These are phyloP conservation scores for Ascochyta rabiei DNA, from an alignment of 2,329 filamentous ascomycete species.

Conservation along the genomic window DNA sequence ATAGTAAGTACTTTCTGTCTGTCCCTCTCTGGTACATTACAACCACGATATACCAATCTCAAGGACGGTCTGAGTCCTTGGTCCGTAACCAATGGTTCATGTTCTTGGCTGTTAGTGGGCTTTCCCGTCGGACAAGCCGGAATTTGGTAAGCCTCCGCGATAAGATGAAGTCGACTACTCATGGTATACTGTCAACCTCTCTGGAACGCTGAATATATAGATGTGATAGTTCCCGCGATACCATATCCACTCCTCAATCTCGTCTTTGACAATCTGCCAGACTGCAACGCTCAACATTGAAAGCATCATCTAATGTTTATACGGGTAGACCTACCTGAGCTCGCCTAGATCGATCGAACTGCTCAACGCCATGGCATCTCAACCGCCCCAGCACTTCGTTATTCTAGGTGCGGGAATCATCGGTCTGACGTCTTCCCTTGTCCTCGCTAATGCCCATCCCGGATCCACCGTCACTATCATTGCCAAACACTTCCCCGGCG, in stretches of 20 bases:
- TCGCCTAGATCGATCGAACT: no score
- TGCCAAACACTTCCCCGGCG: slow-evolving; percentile 90
- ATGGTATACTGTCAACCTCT: not conserved
- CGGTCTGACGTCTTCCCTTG: slow-evolving; percentile 68
- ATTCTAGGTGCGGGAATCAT: slow-evolving; percentile 65
- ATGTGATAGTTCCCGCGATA: not conserved
- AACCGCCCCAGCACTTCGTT: slow-evolving; percentile 26
- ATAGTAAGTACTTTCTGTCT: not conserved
- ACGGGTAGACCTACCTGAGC: no score
- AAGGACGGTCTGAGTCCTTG: no score
- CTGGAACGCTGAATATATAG: not conserved
- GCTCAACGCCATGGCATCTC: slow-evolving; percentile 18
- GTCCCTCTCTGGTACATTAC: no score
- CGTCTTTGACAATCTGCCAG: no score
- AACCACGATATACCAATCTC: not conserved
- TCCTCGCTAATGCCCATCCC: slow-evolving; percentile 61
- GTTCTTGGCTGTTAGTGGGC: not conserved
- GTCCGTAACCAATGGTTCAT: no score
- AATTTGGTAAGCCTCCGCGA: not conserved
- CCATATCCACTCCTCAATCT: not conserved
- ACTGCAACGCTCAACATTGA: no score
- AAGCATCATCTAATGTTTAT: no score
- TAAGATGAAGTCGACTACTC: not conserved
- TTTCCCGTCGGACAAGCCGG: slow-evolving; percentile 15
- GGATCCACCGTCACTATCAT: slow-evolving; percentile 70